These are phyloP conservation scores for Lactarius akahatsu DNA, from an alignment of 768 basidiomycete genomes.

Conservation along the genomic window DNA sequence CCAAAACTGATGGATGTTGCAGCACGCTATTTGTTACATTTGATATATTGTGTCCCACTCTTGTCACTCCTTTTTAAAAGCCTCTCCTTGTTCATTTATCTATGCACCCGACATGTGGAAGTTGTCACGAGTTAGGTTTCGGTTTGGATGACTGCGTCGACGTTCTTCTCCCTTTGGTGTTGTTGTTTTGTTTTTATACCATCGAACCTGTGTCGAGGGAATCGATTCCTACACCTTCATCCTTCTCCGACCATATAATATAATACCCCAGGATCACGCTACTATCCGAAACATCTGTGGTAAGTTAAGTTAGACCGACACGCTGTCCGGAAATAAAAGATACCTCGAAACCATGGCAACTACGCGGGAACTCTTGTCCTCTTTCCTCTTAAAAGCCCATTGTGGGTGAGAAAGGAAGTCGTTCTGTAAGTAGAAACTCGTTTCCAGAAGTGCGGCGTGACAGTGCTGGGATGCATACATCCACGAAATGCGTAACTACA, in stretches of 20 bases:
- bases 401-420: background rate
- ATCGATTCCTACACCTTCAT: background rate
- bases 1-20: background rate
- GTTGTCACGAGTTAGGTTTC: slow-evolving; percentile 18
- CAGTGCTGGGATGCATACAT: slow-evolving; percentile 25
- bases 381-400: slow-evolving; percentile 30
- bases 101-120: slow-evolving; percentile 8
- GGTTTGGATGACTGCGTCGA: slow-evolving; percentile 11
- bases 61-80: background rate
- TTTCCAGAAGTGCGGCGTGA: slow-evolving; percentile 32
- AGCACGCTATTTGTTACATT: background rate
- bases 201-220: slow-evolving; percentile 5
- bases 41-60: background rate
- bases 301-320: background rate
- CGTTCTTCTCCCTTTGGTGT: slow-evolving; percentile 4
- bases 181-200: slow-evolving; percentile 8
- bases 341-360: background rate
- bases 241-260: slow-evolving; percentile 1
- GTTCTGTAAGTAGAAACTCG: background rate
- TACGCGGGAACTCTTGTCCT: slow-evolving; percentile 32
- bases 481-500: slow-evolving; percentile 31
- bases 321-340: background rate
- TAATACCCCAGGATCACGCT: slow-evolving; percentile 4
- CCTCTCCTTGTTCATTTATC: background rate
- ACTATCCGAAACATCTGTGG: background rate